These are phyloP conservation scores for Mycena pura DNA, from an alignment of 768 basidiomycete genomes.

Conservation along the genomic window DNA sequence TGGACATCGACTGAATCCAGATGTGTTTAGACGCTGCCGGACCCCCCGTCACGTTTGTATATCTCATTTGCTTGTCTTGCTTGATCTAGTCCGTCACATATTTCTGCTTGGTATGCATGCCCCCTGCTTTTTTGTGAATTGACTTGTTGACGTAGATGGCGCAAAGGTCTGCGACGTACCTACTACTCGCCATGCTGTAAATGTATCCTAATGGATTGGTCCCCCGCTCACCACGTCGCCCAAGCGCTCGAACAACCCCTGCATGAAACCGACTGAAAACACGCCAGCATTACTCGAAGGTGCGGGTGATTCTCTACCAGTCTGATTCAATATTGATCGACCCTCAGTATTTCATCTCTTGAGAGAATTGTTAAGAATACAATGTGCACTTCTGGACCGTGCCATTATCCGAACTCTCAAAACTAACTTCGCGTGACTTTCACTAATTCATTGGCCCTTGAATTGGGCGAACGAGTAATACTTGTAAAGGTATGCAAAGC, in stretches of 20 bases:
- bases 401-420: not conserved
- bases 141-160: conserved; percentile 19
- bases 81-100: conserved; percentile 18
- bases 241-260: conserved; percentile 9
- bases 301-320: not conserved
- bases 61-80: conserved; percentile 22
- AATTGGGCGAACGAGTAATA: not conserved
- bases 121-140: conserved; percentile 25
- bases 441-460: not conserved
- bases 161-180: conserved; percentile 8
- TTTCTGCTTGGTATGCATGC: conserved; percentile 19
- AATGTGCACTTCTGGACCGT: not conserved
- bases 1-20: conserved; percentile 60
- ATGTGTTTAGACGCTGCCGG: conserved; percentile 17
- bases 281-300: conserved; percentile 2
- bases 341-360: not conserved
- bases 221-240: conserved; percentile 8
- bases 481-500: not conserved
- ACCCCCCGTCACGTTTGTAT: conserved; percentile 20
- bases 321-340: not conserved
- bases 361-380: not conserved
- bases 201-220: conserved; percentile 27
- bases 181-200: conserved; percentile 6
- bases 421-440: not conserved
- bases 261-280: conserved; percentile 13